Base-by-base conservation (phyloP, 2,329 filamentous ascomycete genomes). In the Metarhizium sp. region DNA sequence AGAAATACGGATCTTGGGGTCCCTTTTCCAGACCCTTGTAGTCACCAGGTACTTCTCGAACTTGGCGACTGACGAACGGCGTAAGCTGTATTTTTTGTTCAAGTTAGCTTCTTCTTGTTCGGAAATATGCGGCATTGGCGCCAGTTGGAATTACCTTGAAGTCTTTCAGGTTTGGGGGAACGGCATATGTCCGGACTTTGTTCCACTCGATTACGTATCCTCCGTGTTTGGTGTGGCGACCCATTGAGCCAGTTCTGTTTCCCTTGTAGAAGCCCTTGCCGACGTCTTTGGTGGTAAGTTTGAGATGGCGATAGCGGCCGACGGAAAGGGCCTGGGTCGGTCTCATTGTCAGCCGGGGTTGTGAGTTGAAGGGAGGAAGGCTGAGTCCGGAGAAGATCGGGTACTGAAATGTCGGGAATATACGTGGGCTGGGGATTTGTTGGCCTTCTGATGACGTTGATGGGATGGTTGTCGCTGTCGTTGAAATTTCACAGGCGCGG, bases 231-330 rank as follows among this genome's bases (percentile, higher is more conserved):
- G 88, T 92, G 74, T 95, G 90, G 14, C 78, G 74, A 70, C 94
- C 94, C 84, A 95, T 91, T 46, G 88, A 84, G 2, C 94, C 94
- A 1, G 90, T 87, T 50, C 92, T 81, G 65, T 88, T 96, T 69
- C 94, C 94, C 79, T 97, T 97, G 84, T 99, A 99, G 82, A 86
- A 99, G 63, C 92, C 92, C 68, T 90, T 90, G 70, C 87, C 88
- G 69, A 92, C 86, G 73, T 94, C 86, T 75, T 99, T 99, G 62
- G 92, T 95, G 13, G 90, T 96, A 66, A 99, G 82, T 53, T 81
- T 79, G 57, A 92, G 77, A 67, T 92, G 90, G 72, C 85, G 82
- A 66, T 90, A 81, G 56, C 82, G 80, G 69, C 84, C 75, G 65
- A 84, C 75, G 63, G 80, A 79, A 65, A 95, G 84, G 60, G 75